Conservation (phyloP, 2,329 filamentous ascomycete genomes). For the Dothistroma pini region DNA sequence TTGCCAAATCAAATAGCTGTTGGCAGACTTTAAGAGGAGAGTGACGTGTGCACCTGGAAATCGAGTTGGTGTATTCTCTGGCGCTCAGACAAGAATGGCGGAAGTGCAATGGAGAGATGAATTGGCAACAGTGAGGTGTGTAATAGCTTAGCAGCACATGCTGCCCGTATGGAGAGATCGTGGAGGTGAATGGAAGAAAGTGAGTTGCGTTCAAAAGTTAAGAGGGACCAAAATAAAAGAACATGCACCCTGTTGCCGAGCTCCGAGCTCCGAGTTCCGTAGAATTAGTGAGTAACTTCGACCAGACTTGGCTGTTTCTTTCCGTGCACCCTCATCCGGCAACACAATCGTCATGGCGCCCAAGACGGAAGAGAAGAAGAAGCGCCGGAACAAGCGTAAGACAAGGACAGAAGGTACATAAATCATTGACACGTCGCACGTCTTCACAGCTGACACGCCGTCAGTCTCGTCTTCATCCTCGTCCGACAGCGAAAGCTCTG, state of each 20-base stretch:
- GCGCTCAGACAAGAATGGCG: not conserved
- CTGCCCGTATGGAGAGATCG: not conserved
- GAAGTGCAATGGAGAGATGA: not conserved
- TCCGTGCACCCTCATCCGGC: not conserved
- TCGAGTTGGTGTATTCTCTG: not conserved
- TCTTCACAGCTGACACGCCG: not conserved
- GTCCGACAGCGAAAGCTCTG: slow-evolving; percentile 18
- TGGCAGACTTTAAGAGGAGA: no score
- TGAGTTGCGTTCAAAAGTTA: not conserved
- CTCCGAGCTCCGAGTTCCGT: not conserved
- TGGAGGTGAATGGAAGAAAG: not conserved
- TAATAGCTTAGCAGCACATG: not conserved
- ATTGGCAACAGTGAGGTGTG: not conserved
- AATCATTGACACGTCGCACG: not conserved
- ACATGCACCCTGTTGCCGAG: not conserved
- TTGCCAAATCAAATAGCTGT: no score
- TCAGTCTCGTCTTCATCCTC: slow-evolving; percentile 18
- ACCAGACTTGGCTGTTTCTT: not conserved
- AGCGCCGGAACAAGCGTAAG: slow-evolving; percentile 27
- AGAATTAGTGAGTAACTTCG: not conserved
- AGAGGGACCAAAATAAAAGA: not conserved
- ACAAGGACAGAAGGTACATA: slow-evolving; percentile 25
- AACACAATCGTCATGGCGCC: slow-evolving; percentile 17
- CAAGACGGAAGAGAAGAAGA: slow-evolving; percentile 25
- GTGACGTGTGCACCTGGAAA: no score